These are phyloP conservation scores for Penicillium capsulatum DNA, from an alignment of 2,329 filamentous ascomycete genomes.

Conservation along the genomic window DNA sequence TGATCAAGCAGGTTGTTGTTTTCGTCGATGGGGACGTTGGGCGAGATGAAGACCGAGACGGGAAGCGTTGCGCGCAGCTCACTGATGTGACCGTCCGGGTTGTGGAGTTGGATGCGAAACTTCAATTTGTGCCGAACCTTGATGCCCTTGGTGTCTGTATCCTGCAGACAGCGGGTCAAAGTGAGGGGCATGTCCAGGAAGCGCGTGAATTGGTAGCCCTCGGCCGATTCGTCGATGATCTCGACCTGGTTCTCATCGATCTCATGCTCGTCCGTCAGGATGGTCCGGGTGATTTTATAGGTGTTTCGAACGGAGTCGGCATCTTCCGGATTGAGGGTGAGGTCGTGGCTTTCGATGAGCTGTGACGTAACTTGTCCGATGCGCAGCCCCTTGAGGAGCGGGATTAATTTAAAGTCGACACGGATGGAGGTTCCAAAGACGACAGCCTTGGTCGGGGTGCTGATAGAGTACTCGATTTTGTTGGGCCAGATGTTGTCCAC, in stretches of 20 bases:
- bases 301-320: constrained; percentile 39
- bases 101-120: constrained; percentile 83
- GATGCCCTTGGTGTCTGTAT: constrained; percentile 82
- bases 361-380: constrained; percentile 79
- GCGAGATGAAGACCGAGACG: constrained; percentile 91
- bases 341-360: constrained; percentile 73
- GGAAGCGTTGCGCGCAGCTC: constrained; percentile 89
- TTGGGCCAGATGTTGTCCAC: constrained; percentile 98
- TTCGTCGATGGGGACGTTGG: constrained; percentile 83
- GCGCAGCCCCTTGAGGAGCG: constrained; percentile 80
- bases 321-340: constrained; percentile 51
- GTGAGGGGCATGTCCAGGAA: constrained; percentile 70
- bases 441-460: constrained; percentile 88
- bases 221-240: constrained; percentile 54
- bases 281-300: constrained; percentile 61
- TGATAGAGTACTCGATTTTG: constrained; percentile 93
- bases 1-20: constrained; percentile 72
- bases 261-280: constrained; percentile 64
- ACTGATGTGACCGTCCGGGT: constrained; percentile 90
- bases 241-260: constrained; percentile 61
- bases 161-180: constrained; percentile 79
- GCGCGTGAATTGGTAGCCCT: constrained; percentile 58
- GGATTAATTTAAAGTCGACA: constrained; percentile 81
- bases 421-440: constrained; percentile 85
- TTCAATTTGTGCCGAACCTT: constrained; percentile 91